Evolutionary conservation across 2,329 filamentous ascomycete genomes (phyloP), one percentile per base, ranked within the genome.

Genomic region (Beauveria australis): DNA sequence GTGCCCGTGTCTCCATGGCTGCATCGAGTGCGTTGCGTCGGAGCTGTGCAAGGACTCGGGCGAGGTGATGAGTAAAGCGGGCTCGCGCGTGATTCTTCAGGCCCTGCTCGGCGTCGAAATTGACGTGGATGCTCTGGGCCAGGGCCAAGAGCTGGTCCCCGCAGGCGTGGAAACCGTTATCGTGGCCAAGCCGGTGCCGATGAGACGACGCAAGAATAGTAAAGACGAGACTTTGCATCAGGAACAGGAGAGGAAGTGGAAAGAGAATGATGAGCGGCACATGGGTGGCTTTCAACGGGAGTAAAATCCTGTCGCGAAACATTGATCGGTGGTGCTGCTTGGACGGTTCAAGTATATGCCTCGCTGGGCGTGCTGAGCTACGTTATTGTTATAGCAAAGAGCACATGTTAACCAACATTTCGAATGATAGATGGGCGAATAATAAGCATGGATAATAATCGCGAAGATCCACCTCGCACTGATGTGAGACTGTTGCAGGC

Each of bases 21-120:
- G 94, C 73, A 76, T 93, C 24, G 93, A 96, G 73, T 99, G 94
- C 73, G 92, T 95, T 48, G 91, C 89, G 64, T 89, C 87, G 63
- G 90, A 95, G 72, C 76, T 84, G 59, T 97, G 94, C 72, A 91
- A 89, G 72, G 85, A 96, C 73, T 83, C 86, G 59, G 97, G 97
- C 70, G 84, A 90, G 68, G 92, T 97, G 10, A 94, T 97, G 88
- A 94, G 89, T 69, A 97, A 97, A 74, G 90, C 88, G 0, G 93
- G 93, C 0, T 88, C 89, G 8, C 85, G 84, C 60, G 92, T 97
- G 26, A 86, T 97, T 33, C 75, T 97, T 61, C 89, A 88, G 74
- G 85, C 82, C 63, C 71, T 97, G 59, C 72, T 97, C 57, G 87
- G 88, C 22, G 79, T 86, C 71, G 84, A 92, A 33, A 89, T 97